Evolutionary conservation across 352 stramenopile genomes (phyloP).

Genomic region (Pythium insidiosum): DNA sequence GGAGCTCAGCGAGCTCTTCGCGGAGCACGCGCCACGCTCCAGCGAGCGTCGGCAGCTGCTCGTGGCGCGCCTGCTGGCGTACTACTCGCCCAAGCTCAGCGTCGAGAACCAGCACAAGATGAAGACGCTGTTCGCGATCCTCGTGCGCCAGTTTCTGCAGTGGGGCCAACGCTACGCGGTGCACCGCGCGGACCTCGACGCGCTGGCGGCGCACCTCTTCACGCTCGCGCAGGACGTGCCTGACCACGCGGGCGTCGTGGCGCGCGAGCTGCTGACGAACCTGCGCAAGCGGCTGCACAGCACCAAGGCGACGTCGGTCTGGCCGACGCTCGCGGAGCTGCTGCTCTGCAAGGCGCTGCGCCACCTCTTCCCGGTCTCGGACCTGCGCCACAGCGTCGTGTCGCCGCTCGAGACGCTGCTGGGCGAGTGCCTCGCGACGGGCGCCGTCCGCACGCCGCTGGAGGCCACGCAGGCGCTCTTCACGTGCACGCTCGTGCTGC

Average conservation of each 20-base stretch:
- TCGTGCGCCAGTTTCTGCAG: conserved; percentile 91
- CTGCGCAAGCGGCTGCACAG: conserved; percentile 86
- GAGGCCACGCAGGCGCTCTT: conserved; percentile 86
- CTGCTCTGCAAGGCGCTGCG: conserved; percentile 86
- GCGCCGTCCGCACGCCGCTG: conserved; percentile 46
- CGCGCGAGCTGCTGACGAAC: conserved; percentile 86
- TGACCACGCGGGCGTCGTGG: conserved; percentile 84
- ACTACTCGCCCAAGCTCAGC: conserved; percentile 92
- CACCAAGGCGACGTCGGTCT: conserved; percentile 65
- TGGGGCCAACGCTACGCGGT: conserved; percentile 74
- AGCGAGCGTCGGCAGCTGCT: conserved; percentile 73
- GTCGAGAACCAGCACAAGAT: conserved; percentile 93
- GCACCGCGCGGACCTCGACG: conserved; percentile 72
- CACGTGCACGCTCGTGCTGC: conserved; percentile 47
- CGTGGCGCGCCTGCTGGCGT: conserved; percentile 88
- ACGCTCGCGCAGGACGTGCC: conserved; percentile 87
- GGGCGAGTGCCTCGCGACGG: conserved; percentile 82
- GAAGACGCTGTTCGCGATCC: conserved; percentile 95
- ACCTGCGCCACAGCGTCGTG: conserved; percentile 92
- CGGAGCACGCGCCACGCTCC: conserved; percentile 77
- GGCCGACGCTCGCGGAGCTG: conserved; percentile 84
- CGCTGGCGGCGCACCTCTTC: conserved; percentile 81
- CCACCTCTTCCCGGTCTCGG: conserved; percentile 91
- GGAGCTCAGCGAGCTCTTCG: conserved; percentile 87
- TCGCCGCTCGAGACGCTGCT: conserved; percentile 90